These are phyloP conservation scores for Starmerella apicola DNA, from an alignment of 805 yeast genomes.

Conservation along the genomic window DNA sequence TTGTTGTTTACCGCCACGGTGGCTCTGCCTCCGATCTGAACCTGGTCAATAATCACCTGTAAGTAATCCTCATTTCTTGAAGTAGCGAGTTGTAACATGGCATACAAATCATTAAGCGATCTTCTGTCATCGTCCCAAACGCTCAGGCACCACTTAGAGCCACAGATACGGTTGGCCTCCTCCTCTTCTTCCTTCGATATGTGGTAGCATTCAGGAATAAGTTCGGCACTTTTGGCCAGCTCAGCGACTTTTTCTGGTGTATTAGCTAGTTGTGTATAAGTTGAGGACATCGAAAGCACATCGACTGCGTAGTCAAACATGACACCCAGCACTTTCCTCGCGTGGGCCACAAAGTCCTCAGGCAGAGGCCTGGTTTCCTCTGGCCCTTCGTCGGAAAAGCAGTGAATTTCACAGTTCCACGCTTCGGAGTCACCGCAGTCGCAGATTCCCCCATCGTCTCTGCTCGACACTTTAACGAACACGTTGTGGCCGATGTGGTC, in stretches of 20 bases:
- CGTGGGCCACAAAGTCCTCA: conserved; percentile 42
- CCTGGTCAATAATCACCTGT: conserved; percentile 53
- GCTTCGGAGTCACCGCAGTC: conserved; percentile 89
- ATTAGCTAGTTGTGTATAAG: conserved; percentile 17
- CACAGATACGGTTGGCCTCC: not conserved
- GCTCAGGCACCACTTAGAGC: conserved; percentile 38
- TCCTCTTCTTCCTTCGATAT: conserved; percentile 23
- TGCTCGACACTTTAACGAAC: conserved; percentile 45
- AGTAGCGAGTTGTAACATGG: conserved; percentile 51
- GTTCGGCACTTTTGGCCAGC: conserved; percentile 26
- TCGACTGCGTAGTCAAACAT: conserved; percentile 27
- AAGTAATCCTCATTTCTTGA: conserved; percentile 54
- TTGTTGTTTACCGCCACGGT: conserved; percentile 48
- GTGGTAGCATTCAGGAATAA: conserved; percentile 36
- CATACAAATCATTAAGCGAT: conserved; percentile 62
- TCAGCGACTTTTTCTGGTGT: conserved; percentile 19
- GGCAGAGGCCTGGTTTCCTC: conserved; percentile 31
- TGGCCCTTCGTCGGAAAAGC: conserved; percentile 32
- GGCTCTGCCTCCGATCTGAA: conserved; percentile 57
- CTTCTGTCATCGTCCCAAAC: conserved; percentile 71
- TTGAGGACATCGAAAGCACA: conserved; percentile 20
- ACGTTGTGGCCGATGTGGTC: conserved; percentile 65
- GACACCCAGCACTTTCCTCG: conserved; percentile 19
- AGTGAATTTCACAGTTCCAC: conserved; percentile 45
- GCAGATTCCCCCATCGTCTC: conserved; percentile 63